Evolutionary conservation across 2,329 filamentous ascomycete species (phyloP).

Genomic region (Westerdykella aurantiaca): DNA sequence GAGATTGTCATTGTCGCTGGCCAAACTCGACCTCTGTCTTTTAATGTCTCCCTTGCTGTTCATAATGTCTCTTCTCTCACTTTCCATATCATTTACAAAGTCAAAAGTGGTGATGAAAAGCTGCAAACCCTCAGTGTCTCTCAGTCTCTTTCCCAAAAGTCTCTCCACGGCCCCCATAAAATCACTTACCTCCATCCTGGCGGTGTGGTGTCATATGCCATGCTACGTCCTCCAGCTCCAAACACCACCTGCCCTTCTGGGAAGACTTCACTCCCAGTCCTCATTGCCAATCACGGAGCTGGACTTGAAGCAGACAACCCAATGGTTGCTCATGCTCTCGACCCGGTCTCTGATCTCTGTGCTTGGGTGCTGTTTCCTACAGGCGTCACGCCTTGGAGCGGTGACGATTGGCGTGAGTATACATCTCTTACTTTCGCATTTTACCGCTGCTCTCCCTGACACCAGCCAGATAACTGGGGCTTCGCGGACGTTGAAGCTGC

Average conservation of each 20-base stretch:
- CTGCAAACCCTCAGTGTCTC: slow-evolving; percentile 18
- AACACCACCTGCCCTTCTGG: slow-evolving; percentile 28
- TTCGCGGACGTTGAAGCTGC: slow-evolving; percentile 52
- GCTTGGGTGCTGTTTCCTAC: slow-evolving; percentile 53
- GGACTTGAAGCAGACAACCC: slow-evolving; percentile 50
- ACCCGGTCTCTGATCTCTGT: slow-evolving; percentile 48
- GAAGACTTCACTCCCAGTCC: slow-evolving; percentile 39
- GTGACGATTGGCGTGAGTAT: slow-evolving; percentile 54
- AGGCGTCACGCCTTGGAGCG: slow-evolving; percentile 54
- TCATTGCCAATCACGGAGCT: slow-evolving; percentile 52
- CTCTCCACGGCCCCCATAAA: slow-evolving; percentile 44
- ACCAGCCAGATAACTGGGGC: slow-evolving; percentile 47
- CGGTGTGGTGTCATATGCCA: slow-evolving; percentile 52
- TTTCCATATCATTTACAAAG: slow-evolving; percentile 24
- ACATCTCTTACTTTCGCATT: slow-evolving; percentile 3
- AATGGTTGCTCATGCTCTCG: slow-evolving; percentile 44
- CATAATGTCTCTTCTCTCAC: slow-evolving; percentile 21
- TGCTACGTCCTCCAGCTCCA: slow-evolving; percentile 49
- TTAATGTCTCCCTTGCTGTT: slow-evolving; percentile 26
- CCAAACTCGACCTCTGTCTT: slow-evolving; percentile 39
- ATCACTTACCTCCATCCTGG: slow-evolving; percentile 51
- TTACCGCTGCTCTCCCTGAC: slow-evolving; percentile 1
- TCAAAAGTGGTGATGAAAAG: slow-evolving; percentile 4
- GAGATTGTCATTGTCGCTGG: slow-evolving; percentile 28
- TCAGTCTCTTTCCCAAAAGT: slow-evolving; percentile 20